Conservation (phyloP, 306 rosid genomes). For the Prunus armeniaca region DNA sequence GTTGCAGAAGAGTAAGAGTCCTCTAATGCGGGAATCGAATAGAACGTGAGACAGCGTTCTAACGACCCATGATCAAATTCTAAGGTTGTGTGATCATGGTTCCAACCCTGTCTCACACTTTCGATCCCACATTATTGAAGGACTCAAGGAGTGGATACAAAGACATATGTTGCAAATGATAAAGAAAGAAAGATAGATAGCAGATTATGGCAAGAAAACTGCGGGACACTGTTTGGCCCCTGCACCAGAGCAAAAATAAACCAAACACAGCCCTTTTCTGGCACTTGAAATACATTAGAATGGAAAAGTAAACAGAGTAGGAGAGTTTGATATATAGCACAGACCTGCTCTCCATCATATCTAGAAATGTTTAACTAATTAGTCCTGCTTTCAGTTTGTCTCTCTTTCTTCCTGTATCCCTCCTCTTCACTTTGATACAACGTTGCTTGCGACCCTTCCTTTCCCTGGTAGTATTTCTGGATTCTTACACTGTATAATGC, state of each 20-base stretch:
- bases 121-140: neutral
- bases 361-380: constrained; percentile 25
- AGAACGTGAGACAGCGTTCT: neutral
- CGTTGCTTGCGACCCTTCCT: constrained; percentile 16
- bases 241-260: constrained; percentile 29
- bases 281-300: constrained; percentile 34
- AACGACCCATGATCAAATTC: neutral
- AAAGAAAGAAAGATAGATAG: constrained; percentile 5
- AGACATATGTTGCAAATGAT: constrained; percentile 13
- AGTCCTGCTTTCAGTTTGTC: constrained; percentile 18
- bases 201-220: constrained; percentile 21
- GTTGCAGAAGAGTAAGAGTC: neutral
- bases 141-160: neutral
- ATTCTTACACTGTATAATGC: constrained; percentile 82
- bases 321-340: constrained; percentile 37
- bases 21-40: neutral
- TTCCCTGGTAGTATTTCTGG: constrained; percentile 20
- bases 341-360: constrained; percentile 31
- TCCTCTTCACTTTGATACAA: constrained; percentile 20
- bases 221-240: constrained; percentile 30
- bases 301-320: constrained; percentile 26
- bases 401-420: constrained; percentile 15
- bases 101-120: neutral
- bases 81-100: neutral
- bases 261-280: constrained; percentile 34